A percentile compares a stretch with the other conserved stretches of the same genome.
phyloP scores from a whole-genome alignment of 352 stramenopile genomes.

The Blastocystis sp. region DNA sequence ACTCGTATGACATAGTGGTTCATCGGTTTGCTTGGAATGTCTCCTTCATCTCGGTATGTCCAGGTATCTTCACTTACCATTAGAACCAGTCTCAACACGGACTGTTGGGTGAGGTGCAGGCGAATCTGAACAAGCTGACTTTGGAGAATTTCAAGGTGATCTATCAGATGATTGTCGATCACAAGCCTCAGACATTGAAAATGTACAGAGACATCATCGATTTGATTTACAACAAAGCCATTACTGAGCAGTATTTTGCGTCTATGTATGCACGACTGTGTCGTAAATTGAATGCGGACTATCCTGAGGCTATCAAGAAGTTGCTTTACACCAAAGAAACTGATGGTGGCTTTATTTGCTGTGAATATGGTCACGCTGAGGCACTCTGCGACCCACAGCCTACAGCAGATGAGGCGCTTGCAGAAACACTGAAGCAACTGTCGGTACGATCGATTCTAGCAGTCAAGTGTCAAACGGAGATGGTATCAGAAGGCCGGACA shows the following conservation, averaged over 20 bases:
- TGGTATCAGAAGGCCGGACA: slow-evolving; percentile 43
- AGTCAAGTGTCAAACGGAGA: slow-evolving; percentile 55
- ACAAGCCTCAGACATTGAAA: slow-evolving; percentile 79
- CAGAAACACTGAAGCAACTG: slow-evolving; percentile 66
- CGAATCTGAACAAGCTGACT: slow-evolving; percentile 87
- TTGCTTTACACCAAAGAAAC: not conserved
- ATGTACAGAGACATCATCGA: slow-evolving; percentile 80
- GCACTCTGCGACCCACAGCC: not conserved
- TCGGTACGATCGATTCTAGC: slow-evolving; percentile 7
- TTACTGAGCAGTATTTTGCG: slow-evolving; percentile 79
- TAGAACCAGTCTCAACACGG: slow-evolving; percentile 72
- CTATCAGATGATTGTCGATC: slow-evolving; percentile 72
- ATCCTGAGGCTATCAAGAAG: not conserved
- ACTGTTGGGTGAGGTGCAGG: slow-evolving; percentile 77
- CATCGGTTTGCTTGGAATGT: slow-evolving; percentile 20
- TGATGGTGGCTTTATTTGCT: not conserved
- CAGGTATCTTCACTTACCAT: not conserved
- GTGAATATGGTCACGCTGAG: not conserved
- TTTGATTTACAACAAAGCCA: slow-evolving; percentile 81
- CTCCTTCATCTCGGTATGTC: not conserved
- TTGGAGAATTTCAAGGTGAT: slow-evolving; percentile 81
- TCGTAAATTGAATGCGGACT: slow-evolving; percentile 25
- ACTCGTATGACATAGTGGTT: not conserved
- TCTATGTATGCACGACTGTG: slow-evolving; percentile 70
- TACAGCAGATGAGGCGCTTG: slow-evolving; percentile 25